Percentiles rank a stretch among this genome's conserved stretches.
Conservation (phyloP, 176 grass and related monocot genomes). For the barley (Hordeum vulgare) region MorexV3_pseudomolecules_assembly NC_058524.1:64224756-64225255, state of each 20-base stretch:
- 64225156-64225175: constrained; percentile 30
- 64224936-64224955: constrained; percentile 35
- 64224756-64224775: constrained; percentile 42
- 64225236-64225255: constrained; percentile 62
- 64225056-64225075: constrained; percentile 63
- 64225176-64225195: constrained; percentile 36
- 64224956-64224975: constrained; percentile 28
- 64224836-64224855: constrained; percentile 40
- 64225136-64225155: constrained; percentile 53
- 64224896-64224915: constrained; percentile 41
- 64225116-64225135: constrained; percentile 67
- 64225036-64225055: constrained; percentile 58
- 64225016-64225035: constrained; percentile 20
- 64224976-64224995: constrained; percentile 48
- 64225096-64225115: constrained; percentile 41
- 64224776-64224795: constrained; percentile 53
- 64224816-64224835: constrained; percentile 67
- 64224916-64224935: constrained; percentile 54
- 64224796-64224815: constrained; percentile 42
- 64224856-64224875: constrained; percentile 29
- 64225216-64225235: constrained; percentile 49
- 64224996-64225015: constrained; percentile 36
- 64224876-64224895: constrained; percentile 32
- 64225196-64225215: constrained; percentile 40
- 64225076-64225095: constrained; percentile 12